Evolutionary conservation across 306 rosid species (phyloP).

Genomic region (Hippophae rhamnoides): DNA sequence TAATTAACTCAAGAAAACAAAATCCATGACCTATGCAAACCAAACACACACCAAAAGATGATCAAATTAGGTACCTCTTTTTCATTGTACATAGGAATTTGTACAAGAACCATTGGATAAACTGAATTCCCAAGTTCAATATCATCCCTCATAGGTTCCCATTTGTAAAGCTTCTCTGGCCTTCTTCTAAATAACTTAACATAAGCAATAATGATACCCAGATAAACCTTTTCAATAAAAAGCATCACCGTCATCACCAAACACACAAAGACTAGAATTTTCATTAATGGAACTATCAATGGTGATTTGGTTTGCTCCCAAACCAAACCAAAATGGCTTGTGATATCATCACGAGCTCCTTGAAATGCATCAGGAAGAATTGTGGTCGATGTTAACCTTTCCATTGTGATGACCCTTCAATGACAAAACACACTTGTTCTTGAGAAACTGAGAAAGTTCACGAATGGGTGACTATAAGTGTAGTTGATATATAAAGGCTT

Average conservation of each 20-base stretch:
- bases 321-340: conserved; percentile 35
- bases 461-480: background rate
- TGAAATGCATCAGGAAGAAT: background rate
- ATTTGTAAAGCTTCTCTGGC: conserved; percentile 64
- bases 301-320: conserved; percentile 55
- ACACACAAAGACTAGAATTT: conserved; percentile 37
- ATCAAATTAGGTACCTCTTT: conserved; percentile 20
- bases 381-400: conserved; percentile 15
- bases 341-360: conserved; percentile 8
- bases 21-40: background rate
- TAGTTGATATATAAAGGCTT: conserved; percentile 3
- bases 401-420: conserved; percentile 22
- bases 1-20: too few relatives aligned
- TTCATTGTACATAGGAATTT: conserved; percentile 33
- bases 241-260: conserved; percentile 72
- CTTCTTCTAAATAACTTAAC: conserved; percentile 42
- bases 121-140: conserved; percentile 50
- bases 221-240: conserved; percentile 64
- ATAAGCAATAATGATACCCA: conserved; percentile 60
- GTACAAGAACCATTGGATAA: conserved; percentile 39
- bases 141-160: conserved; percentile 64
- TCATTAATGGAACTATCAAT: conserved; percentile 51
- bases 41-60: background rate
- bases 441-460: background rate
- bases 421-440: too few relatives aligned